Percentiles rank a stretch among this genome's conserved stretches.
phyloP scores from a whole-genome alignment of 495 filamentous ascomycete species.

The Podospora comata region DNA sequence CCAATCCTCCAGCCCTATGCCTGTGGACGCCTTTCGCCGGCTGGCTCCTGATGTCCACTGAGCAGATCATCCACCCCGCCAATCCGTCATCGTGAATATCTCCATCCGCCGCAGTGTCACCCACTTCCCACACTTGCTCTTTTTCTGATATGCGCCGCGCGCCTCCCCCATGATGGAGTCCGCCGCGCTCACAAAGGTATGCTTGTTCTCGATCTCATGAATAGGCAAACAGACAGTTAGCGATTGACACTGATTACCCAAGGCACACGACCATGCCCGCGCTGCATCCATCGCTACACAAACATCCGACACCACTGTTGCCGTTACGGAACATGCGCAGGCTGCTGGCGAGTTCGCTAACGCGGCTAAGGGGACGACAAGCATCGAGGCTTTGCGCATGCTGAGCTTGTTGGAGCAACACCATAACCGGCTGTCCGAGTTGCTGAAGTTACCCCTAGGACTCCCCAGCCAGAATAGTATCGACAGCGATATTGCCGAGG shows the following conservation, averaged over 20 bases:
- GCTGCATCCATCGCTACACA: constrained; percentile 73
- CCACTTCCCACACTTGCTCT: background rate
- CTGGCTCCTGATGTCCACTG: background rate
- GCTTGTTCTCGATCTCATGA: background rate
- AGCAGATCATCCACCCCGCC: constrained; percentile 4
- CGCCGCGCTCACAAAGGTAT: constrained; percentile 45
- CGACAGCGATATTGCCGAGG: constrained; percentile 38
- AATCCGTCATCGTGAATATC: constrained; percentile 1
- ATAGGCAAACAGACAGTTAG: background rate
- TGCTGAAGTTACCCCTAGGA: constrained; percentile 68
- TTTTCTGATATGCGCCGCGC: background rate
- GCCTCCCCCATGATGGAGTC: constrained; percentile 38
- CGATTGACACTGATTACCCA: background rate
- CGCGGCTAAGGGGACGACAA: constrained; percentile 68
- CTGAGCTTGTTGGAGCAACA: constrained; percentile 81
- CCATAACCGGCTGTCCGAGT: constrained; percentile 72
- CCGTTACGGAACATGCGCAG: constrained; percentile 81
- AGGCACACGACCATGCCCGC: constrained; percentile 87
- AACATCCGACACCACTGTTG: constrained; percentile 70
- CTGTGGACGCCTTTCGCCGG: background rate
- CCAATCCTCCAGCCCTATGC: constrained; percentile 1
- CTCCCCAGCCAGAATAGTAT: constrained; percentile 47
- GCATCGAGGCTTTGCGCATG: constrained; percentile 80
- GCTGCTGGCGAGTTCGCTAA: constrained; percentile 88
- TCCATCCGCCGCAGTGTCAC: background rate